Conservation (phyloP, 345 rosid genomes). For the Syzygium jambos region DNA sequence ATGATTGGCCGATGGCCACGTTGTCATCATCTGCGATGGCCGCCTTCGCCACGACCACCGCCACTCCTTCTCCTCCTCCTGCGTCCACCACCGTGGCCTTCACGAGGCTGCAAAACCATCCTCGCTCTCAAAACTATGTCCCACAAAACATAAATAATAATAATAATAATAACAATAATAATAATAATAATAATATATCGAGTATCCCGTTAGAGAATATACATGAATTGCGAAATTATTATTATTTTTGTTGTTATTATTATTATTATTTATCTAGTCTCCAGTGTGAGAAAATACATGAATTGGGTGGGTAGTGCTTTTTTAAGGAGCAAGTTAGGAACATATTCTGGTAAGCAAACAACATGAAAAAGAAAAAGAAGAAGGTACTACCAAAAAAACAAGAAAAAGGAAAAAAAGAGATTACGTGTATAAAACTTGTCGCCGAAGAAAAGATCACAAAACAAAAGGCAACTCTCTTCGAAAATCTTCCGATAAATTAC, state of each 20-base stretch:
- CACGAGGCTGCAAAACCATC: neutral
- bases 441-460: neutral
- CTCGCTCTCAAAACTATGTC: neutral
- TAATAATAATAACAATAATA: too few species aligned
- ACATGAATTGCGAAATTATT: too few species aligned
- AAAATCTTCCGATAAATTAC: neutral
- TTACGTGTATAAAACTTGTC: too few species aligned
- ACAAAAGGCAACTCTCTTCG: neutral
- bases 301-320: neutral
- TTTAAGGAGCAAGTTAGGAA: neutral
- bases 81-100: neutral
- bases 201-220: too few species aligned
- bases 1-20: neutral
- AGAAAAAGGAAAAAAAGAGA: too few species aligned
- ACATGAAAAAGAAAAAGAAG: too few species aligned
- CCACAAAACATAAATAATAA: too few species aligned
- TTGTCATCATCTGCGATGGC: neutral
- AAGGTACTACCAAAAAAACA: too few species aligned
- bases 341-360: accelerated
- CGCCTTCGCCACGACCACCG: neutral
- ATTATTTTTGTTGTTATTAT: too few species aligned
- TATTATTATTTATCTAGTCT: too few species aligned
- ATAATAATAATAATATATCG: too few species aligned
- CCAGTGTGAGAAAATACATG: neutral
- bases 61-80: neutral